Conservation (phyloP, 140 eudicot species). For the Anethum foeniculum region DNA sequence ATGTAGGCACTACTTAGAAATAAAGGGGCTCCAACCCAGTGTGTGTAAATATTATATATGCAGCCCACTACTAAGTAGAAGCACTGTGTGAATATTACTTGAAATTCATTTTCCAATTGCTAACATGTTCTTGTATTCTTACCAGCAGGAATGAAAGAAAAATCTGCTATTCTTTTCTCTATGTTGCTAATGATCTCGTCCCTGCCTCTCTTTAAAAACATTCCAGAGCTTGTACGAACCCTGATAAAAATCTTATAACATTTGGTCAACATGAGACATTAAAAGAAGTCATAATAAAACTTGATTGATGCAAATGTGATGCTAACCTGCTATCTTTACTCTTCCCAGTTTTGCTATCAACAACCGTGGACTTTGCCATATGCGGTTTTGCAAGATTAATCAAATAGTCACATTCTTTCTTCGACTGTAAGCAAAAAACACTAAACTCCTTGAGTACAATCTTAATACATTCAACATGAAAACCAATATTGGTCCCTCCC, state of each 20-base stretch:
- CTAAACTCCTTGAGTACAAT: neutral
- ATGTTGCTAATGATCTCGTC: conserved; percentile 51
- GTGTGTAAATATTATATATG: neutral
- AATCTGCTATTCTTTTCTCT: conserved; percentile 79
- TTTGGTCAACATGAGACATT: conserved; percentile 10
- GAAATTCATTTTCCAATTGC: neutral
- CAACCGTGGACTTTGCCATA: conserved; percentile 91
- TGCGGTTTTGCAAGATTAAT: conserved; percentile 84
- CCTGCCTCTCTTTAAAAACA: conserved; percentile 53
- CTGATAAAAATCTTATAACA: conserved; percentile 23
- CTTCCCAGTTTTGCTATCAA: conserved; percentile 86
- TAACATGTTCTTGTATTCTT: conserved; percentile 1
- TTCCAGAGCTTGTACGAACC: conserved; percentile 86
- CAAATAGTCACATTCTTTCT: conserved; percentile 91
- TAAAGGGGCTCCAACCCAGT: neutral
- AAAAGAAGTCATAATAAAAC: neutral
- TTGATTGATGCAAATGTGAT: conserved; percentile 4
- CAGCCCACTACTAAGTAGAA: neutral
- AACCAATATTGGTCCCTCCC: too few relatives aligned
- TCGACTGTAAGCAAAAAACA: conserved; percentile 46
- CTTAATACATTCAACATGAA: neutral
- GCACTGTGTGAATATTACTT: neutral
- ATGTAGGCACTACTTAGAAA: neutral
- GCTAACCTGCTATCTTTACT: conserved; percentile 93
- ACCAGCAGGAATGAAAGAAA: conserved; percentile 67